A percentile compares a stretch with the other conserved stretches of the same genome.
Evolutionary conservation across 2,329 filamentous ascomycete species (phyloP).

Genomic region (Fusarium albidum): DNA sequence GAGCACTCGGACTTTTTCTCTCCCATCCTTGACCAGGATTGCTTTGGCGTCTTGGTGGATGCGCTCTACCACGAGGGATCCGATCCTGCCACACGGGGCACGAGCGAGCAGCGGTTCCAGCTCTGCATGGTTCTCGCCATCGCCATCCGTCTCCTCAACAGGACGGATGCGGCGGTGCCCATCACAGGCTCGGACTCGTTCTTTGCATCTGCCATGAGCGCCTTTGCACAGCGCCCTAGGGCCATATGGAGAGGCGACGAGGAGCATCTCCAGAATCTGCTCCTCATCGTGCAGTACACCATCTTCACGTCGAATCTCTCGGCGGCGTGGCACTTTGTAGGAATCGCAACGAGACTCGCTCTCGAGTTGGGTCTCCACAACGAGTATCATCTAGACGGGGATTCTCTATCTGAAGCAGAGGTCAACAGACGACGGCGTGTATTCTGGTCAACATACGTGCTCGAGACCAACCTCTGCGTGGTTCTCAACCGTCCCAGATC

Average conservation of each 20-base stretch:
- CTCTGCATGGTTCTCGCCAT: slow-evolving; percentile 22
- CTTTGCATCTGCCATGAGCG: slow-evolving; percentile 11
- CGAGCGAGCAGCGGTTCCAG: slow-evolving; percentile 2
- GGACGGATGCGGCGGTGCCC: slow-evolving; percentile 18
- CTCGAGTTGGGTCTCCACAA: slow-evolving; percentile 25
- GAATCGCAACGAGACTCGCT: slow-evolving; percentile 20
- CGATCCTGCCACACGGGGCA: not conserved
- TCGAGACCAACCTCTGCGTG: slow-evolving; percentile 28
- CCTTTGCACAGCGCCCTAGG: slow-evolving; percentile 7
- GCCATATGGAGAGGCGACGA: slow-evolving; percentile 22
- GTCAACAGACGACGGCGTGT: slow-evolving; percentile 9
- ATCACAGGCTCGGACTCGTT: slow-evolving; percentile 20
- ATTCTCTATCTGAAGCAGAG: not conserved
- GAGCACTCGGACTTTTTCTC: slow-evolving; percentile 43
- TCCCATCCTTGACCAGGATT: slow-evolving; percentile 28
- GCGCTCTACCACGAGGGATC: slow-evolving; percentile 15
- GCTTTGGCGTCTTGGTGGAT: slow-evolving; percentile 11
- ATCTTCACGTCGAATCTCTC: slow-evolving; percentile 26
- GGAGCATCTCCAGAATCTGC: slow-evolving; percentile 18
- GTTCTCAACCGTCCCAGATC: slow-evolving; percentile 22
- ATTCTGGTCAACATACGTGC: slow-evolving; percentile 28
- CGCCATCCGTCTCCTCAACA: slow-evolving; percentile 25
- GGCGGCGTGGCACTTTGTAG: slow-evolving; percentile 31
- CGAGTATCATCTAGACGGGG: not conserved
- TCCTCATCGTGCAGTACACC: slow-evolving; percentile 26